Base-by-base conservation (phyloP, 2,329 filamentous ascomycete species). In the Trichoderma sp. region DNA sequence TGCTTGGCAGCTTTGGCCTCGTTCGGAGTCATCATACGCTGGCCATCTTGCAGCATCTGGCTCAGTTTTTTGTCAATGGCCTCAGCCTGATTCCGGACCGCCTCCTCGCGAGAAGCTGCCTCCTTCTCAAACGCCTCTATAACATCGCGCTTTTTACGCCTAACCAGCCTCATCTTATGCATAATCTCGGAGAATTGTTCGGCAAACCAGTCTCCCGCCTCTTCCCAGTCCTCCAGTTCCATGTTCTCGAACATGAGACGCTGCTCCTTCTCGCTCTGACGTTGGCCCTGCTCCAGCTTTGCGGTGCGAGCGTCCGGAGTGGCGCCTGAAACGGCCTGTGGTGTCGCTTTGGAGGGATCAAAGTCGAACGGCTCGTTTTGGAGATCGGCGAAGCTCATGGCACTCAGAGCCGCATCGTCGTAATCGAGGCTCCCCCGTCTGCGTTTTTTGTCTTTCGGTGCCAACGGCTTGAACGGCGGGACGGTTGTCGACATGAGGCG, bases 201-300 rank as follows among this genome's bases (percentile, higher is more conserved):
- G 25, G 87, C 77, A 67, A 89, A 87, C 86, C 86, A 89, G 70
- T 88, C 85, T 5, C 86, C 86, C 1, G 85, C 82, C 15, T 82
- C 79, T 71, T 89, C 86, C 86, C 86, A 89, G 64, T 88, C 86
- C 17, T 81, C 77, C 15, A 87, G 78, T 1, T 83, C 76, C 81
- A 88, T 84, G 63, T 80, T 80, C 3, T 79, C 80, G 72, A 88
- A 87, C 64, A 88, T 83, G 1, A 80, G 75, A 35, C 77, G 78
- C 72, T 86, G 84, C 58, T 84, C 82, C 35, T 75, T 73, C 58
- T 82, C 81, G 9, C 78, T 78, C 65, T 83, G 80, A 64, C 76
- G 77, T 69, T 82, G 82, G 73, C 82, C 85, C 71, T 87, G 82
- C 50, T 80, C 76, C 13, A 89, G 78, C 69, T 83, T 84, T 10